Evolutionary conservation across 352 stramenopile genomes (phyloP).

Genomic region (Pythium aphanidermatum): DNA sequence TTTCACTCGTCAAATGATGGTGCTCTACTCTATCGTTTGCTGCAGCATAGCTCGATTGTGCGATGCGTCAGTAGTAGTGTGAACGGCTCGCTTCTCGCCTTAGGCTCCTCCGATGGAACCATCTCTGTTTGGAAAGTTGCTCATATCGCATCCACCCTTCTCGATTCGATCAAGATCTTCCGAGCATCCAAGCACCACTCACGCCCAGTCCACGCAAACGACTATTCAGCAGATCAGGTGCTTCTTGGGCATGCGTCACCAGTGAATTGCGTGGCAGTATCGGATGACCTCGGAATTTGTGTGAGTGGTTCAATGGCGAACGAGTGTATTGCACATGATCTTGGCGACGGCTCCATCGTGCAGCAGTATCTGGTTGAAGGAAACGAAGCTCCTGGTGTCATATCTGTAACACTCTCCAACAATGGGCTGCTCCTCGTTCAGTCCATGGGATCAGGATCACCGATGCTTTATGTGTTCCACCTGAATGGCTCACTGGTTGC

Average conservation of each 20-base stretch:
- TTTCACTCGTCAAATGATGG: conserved; percentile 72
- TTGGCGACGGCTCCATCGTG: conserved; percentile 63
- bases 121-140: conserved; percentile 79
- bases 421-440: conserved; percentile 70
- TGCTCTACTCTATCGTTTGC: conserved; percentile 55
- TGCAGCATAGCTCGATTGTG: conserved; percentile 69
- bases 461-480: conserved; percentile 66
- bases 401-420: conserved; percentile 52
- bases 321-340: conserved; percentile 56
- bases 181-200: conserved; percentile 35
- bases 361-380: conserved; percentile 44
- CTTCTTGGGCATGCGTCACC: conserved; percentile 56
- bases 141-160: conserved; percentile 50
- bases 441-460: conserved; percentile 45
- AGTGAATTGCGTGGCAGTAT: conserved; percentile 60
- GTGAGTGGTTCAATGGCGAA: conserved; percentile 64
- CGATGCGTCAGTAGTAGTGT: conserved; percentile 52
- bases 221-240: conserved; percentile 73
- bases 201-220: conserved; percentile 64
- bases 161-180: conserved; percentile 79
- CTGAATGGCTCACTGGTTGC: conserved; percentile 64
- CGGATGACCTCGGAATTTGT: conserved; percentile 67
- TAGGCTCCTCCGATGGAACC: conserved; percentile 63
- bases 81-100: conserved; percentile 35
- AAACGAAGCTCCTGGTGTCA: conserved; percentile 34